Base-by-base conservation (phyloP, 164 flowering plant species). In the Houttuynia cordata region DNA sequence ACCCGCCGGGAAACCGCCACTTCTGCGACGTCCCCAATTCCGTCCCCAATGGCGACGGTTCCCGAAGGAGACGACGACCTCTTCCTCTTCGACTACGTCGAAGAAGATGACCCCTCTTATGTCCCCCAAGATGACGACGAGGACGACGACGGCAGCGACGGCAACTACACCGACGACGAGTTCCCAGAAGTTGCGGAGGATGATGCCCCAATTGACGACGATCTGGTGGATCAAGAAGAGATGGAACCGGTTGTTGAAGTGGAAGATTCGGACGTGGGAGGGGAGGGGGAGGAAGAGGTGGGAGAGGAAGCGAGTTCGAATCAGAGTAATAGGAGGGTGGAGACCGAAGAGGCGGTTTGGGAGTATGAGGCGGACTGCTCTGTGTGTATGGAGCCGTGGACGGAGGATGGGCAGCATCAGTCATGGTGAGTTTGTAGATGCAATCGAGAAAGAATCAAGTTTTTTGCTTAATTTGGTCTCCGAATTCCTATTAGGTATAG, bases 341-440 rank as follows among this genome's bases (percentile, higher is more conserved):
- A 54, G 24, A 3, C 6, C 4, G 57, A 54, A 14, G 21, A 8
- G 7, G 24, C 34, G 7, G 17, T 24, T 54, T 24, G 34, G 37
- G 57, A 54, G 30, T 54, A 54, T 23, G 57, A 54, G 34, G 30
- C 57, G 12, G 57, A 54, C 34, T 57, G 59, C 39, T 24, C 45
- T 19, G 34, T 57, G 13, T 57, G 59, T 45, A 25, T 25, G 41
- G 22, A 57, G 20, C 40, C 59, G 41, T 57, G 59, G 59, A 14
- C 37, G 13, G 41, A 30, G n/a, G 22, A 37, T 17, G 59, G 59
- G 0, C 45, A 18, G 1, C 59, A 57, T 37, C 59, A 39, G 41
- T 30, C 45, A 19, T 57, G 59, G 59, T 57, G 20, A 30, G 37
- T 30, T 30, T 19, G 20, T n/a, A 12, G n/a, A 57, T 4, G 17